Evolutionary conservation across 345 rosid genomes (phyloP), one percentile per base, ranked within the genome.

Genomic region (Eucalyptus pumila): DNA sequence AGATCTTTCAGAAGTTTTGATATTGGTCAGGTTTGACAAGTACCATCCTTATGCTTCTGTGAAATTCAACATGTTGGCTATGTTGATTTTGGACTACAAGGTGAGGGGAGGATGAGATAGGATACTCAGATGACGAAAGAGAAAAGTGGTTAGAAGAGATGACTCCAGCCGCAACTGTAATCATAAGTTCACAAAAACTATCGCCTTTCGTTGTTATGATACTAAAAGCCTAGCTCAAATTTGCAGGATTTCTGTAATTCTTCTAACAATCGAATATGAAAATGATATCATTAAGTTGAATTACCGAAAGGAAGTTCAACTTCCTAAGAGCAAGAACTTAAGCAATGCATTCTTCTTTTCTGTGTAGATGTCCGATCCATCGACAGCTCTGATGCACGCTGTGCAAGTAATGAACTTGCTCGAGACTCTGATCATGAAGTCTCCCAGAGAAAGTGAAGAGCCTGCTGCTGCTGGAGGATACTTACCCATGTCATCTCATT

Each of bases 341-440:
- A 40, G 49, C 32, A 45, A 60, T 32, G 15, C 80, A 80, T 44
- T 87, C 9, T 60, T 24, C 80, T 89, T 54, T 90, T 87, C 90
- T 45, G 90, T 81, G 50, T 88, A 95, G 99, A 97, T 95, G 98
- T 95, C 99, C 47, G 99, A 97, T 95, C 99, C 99, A 80, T 94
- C 95, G 91, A 95, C 98, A 76, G 99, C 98, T 56, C 92, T 96
- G 88, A 96, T 98, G 99, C 99, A 96, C 87, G 99, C 99, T 88
- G 98, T 98, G 52, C 99, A 95, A 96, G 98, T 97, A 24, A 97
- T 97, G 99, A 97, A 97, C 95, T 93, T 96, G 91, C 98, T 97
- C 49, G 95, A 96, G 94, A 96, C 96, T 88, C 92, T 98, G 65
- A 98, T 96, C 88, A 93, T 91, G 51, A 94, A 86, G 89, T 93